phyloP scores from a whole-genome alignment of 805 yeast species.

The Brettanomyces bruxellensis region DNA sequence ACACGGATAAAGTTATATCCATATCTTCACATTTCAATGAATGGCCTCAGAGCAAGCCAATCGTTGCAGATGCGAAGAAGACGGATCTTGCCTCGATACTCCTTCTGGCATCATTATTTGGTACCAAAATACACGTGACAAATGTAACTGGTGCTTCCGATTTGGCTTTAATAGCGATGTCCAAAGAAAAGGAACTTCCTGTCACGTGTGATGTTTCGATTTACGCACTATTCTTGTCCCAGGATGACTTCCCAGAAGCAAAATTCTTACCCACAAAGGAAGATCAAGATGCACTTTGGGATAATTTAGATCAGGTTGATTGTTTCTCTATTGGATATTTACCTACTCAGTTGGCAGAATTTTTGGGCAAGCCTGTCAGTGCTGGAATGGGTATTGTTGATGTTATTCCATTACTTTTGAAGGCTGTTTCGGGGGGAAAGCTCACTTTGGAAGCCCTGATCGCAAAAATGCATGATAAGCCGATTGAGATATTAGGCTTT shows the following conservation, averaged over 20 bases:
- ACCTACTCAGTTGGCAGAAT: slow-evolving; percentile 65
- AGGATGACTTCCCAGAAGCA: slow-evolving; percentile 63
- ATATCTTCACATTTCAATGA: slow-evolving; percentile 70
- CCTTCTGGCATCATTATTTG: slow-evolving; percentile 80
- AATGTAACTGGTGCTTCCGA: slow-evolving; percentile 78
- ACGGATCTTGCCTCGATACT: slow-evolving; percentile 90
- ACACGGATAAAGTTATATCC: slow-evolving; percentile 61
- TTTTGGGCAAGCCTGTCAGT: slow-evolving; percentile 47
- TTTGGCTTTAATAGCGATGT: slow-evolving; percentile 72
- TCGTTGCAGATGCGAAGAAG: slow-evolving; percentile 85
- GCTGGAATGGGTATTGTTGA: slow-evolving; percentile 77
- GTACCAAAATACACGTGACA: slow-evolving; percentile 79
- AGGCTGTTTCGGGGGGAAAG: slow-evolving; percentile 68
- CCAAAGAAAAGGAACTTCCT: slow-evolving; percentile 69
- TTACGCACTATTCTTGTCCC: slow-evolving; percentile 66
- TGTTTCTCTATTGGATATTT: slow-evolving; percentile 78
- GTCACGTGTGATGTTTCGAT: slow-evolving; percentile 90
- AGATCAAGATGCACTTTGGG: slow-evolving; percentile 82
- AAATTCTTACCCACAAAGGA: slow-evolving; percentile 67
- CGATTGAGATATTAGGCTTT: slow-evolving; percentile 72
- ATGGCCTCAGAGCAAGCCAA: slow-evolving; percentile 82
- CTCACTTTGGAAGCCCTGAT: slow-evolving; percentile 68
- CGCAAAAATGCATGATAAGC: slow-evolving; percentile 68
- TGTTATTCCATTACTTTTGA: slow-evolving; percentile 70
- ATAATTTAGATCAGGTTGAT: slow-evolving; percentile 60